Percentiles rank a stretch among this genome's conserved stretches.
Evolutionary conservation across 192 early-diverging fungal genomes (phyloP).

Genomic region (Backusella australiensis): DNA sequence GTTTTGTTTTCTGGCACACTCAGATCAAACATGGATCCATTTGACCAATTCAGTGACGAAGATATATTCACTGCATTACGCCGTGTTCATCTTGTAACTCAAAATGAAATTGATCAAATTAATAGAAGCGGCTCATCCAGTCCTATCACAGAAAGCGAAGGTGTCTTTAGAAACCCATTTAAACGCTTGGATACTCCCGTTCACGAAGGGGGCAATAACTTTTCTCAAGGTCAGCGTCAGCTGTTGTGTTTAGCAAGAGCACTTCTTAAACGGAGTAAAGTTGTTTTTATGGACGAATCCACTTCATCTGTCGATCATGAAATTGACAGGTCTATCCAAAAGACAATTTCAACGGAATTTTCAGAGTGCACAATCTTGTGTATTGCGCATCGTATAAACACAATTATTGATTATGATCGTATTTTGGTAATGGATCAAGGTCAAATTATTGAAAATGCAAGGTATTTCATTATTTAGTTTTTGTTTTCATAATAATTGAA

Average conservation of each 20-base stretch:
- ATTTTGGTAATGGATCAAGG: constrained; percentile 80
- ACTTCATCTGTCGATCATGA: constrained; percentile 54
- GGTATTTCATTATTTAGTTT: constrained; percentile 21
- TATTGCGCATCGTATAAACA: constrained; percentile 56
- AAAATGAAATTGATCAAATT: constrained; percentile 21
- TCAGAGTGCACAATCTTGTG: constrained; percentile 56
- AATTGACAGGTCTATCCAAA: constrained; percentile 55
- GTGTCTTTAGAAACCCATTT: constrained; percentile 18
- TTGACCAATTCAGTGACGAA: constrained; percentile 72
- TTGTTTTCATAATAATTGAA: background rate
- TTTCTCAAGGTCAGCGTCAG: constrained; percentile 78
- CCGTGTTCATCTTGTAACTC: constrained; percentile 56
- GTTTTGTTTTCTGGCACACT: constrained; percentile 45
- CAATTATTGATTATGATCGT: constrained; percentile 67
- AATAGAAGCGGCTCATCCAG: constrained; percentile 27
- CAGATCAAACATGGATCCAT: constrained; percentile 89
- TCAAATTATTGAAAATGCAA: constrained; percentile 72
- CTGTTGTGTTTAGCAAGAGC: constrained; percentile 77
- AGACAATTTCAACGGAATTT: constrained; percentile 50
- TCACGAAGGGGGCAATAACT: constrained; percentile 77
- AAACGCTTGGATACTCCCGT: constrained; percentile 41
- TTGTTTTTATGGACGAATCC: constrained; percentile 57
- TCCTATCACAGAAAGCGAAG: constrained; percentile 2
- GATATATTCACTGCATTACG: constrained; percentile 76
- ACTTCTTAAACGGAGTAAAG: constrained; percentile 49